Evolutionary conservation across 208 protist genomes (phyloP), one percentile per base, ranked within the genome.

Genomic region (Crithidia bombi): DNA sequence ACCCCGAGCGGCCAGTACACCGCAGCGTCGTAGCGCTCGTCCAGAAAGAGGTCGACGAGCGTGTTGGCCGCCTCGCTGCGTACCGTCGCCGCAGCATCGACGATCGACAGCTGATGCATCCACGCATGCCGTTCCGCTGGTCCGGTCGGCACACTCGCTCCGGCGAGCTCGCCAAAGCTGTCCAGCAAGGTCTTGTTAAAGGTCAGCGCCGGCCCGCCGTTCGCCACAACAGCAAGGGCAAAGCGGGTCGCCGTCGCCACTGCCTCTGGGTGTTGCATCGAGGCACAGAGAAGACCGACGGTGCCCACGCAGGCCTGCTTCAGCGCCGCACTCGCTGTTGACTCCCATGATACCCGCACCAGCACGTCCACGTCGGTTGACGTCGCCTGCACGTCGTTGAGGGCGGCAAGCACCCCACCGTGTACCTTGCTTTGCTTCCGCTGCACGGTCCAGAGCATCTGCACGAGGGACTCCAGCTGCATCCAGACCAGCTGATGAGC

Each of bases 1-100:
- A 92, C 76, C 14, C 61, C 41, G 5, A 92, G 74, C 51, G 85
- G 86, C 62, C 82, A 74, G 65, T 95, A 95, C 70, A 91, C 82
- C 3, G 46, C 55, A 12, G 69, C 75, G 50, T 95, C 82, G 59
- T 82, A 83, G 36, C 69, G 65, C 47, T 95, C 90, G 47, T 92
- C 86, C 3, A 86, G 70, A 52, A 90, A 95, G 33, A 95, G 55
- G 66, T 95, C 90, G 17, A 95, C 83, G 1, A 95, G 61, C 36
- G 83, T 75, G 74, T 95, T 92, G 0, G 86, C 86, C 1, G 90
- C 90, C 63, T 95, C 90, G 65, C 81, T 85, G n/a, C 84, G 86
- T 19, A 87, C 76, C 12, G 75, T 80, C 46, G 78, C 83, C 28
- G 70, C 41, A 32, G 69, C 77, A 59, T 94, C 89, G 3, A 70